Base-by-base conservation (phyloP, 2,329 filamentous ascomycete genomes). In the Alternaria sp. region DNA sequence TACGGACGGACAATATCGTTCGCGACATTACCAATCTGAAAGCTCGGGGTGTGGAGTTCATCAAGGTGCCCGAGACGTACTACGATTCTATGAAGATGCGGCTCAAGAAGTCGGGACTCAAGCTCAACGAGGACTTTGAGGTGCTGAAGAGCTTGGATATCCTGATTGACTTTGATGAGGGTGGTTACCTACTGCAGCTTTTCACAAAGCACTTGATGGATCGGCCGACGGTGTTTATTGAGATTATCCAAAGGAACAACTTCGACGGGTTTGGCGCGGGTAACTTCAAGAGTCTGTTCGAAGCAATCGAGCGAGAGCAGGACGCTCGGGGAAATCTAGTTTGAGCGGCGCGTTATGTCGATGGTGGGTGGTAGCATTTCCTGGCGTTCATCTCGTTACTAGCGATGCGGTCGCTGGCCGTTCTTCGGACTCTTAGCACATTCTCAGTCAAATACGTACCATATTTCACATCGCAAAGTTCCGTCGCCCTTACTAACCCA, bases 221-320 rank as follows among this genome's bases (percentile, higher is more conserved):
- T 81, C 89, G 95, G 12, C 95, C 95, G 23, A 97, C 95, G 4
- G 94, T 97, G 26, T 97, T 97, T 78, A 89, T 97, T 67, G 95
- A 97, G 87, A 97, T 97, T 73, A 97, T 97, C 73, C 94, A 97
- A 84, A 85, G 94, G 61, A 90, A 96, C 73, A 90, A 93, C 68
- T 97, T 97, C 79, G 90, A 92, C 30, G 95, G 95, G 0, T 97
- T 97, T 72, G 94, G 95, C 5, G 95, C 94, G 0, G 95, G 95
- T 1, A 98, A 97, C 81, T 97, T 97, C 84, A 97, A 94, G 88
- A 94, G 91, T 65, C 76, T 97, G 72, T 97, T 97, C 75, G 94
- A 97, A 85, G 94, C 95, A 3, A 96, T 97, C 79, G 95, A 97
- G 86, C 85, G 94, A 55, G 94, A 97, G 81, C 95, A 97, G 85